Evolutionary conservation across 2,329 filamentous ascomycete species (phyloP), one percentile per base, ranked within the genome.

Genomic region (Pseudogymnoascus sp.): DNA sequence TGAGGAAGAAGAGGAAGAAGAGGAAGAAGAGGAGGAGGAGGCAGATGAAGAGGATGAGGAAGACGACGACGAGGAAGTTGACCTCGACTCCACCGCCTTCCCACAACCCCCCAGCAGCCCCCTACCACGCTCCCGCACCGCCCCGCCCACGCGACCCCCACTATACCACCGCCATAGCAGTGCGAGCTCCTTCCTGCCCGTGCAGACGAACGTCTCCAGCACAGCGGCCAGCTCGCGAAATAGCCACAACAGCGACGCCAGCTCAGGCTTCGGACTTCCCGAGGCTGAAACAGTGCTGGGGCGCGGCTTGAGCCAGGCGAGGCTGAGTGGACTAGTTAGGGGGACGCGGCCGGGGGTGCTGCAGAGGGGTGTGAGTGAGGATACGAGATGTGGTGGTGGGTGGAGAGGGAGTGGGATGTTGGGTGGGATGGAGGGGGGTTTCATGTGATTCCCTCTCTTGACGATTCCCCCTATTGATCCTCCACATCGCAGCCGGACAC

Each of bases 11-110:
- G 28, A 76, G 76, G 42, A 81, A 80, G 10, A 84, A 81, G 70
- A 75, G 76, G 56, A 86, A 86, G 75, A 78, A 82, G 65, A 78
- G 85, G 63, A 85, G 88, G 62, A 84, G 86, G 66, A 82, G 83
- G 56, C 84, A 83, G 71, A 77, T 83, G 74, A 74, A 64, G 74
- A 74, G 66, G 83, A 79, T 71, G 77, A 74, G 69, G 81, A 82
- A 64, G 74, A 74, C 65, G 83, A 79, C 71, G 77, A 74, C 69
- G 81, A 82, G 65, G 56, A 40, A 37, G 34, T 38, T 2, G 59
- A 42, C 21, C 37, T 38, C 14, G 34, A 60, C 8, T 23, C 37
- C 14, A 14, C 21, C 14, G 37, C 31, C 14, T 56, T 56, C n/a
- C 50, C 50, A 18, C 50, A 56, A 34, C 50, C 50, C 5, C 50